A percentile compares a stretch with the other conserved stretches of the same genome.
phyloP scores from a whole-genome alignment of 2,329 filamentous ascomycete species.

The Clarireedia monteithiana region DNA sequence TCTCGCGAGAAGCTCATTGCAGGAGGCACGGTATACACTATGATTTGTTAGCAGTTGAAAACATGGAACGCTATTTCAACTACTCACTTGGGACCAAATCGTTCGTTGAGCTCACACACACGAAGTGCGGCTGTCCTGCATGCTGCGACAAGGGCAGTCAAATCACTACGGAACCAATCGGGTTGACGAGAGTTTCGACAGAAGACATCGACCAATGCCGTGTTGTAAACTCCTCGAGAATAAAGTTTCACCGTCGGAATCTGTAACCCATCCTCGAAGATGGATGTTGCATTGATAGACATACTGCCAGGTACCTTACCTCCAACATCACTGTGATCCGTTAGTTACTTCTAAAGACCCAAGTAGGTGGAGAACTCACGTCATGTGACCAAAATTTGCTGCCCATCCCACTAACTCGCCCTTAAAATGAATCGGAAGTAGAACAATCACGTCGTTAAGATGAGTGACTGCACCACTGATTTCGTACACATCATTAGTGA shows the following conservation, averaged over 20 bases:
- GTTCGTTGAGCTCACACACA: slow-evolving; percentile 1
- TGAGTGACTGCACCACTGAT: slow-evolving; percentile 1
- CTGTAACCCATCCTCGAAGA: slow-evolving; percentile 1
- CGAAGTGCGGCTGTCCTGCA: neutral
- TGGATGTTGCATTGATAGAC: neutral
- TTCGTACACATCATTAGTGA: slow-evolving; percentile 4
- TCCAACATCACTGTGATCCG: neutral
- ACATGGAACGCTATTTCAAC: neutral
- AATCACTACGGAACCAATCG: slow-evolving; percentile 1
- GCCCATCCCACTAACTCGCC: slow-evolving; percentile 1
- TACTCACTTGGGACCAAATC: slow-evolving; percentile 2
- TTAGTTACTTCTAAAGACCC: neutral
- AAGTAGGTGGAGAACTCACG: neutral
- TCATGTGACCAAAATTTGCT: slow-evolving; percentile 4
- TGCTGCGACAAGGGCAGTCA: slow-evolving; percentile 4
- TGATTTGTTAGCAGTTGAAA: neutral
- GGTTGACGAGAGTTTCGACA: slow-evolving; percentile 3
- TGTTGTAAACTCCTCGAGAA: neutral
- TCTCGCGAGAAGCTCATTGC: neutral
- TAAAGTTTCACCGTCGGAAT: slow-evolving; percentile 3
- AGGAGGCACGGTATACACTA: slow-evolving; percentile 2
- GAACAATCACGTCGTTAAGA: slow-evolving; percentile 3
- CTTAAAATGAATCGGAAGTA: neutral
- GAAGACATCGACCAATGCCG: neutral
- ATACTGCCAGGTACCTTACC: neutral